Percentiles rank a stretch among this genome's conserved stretches.
Evolutionary conservation across 306 rosid genomes (phyloP).

Genomic region (Prinsepia uniflora): DNA sequence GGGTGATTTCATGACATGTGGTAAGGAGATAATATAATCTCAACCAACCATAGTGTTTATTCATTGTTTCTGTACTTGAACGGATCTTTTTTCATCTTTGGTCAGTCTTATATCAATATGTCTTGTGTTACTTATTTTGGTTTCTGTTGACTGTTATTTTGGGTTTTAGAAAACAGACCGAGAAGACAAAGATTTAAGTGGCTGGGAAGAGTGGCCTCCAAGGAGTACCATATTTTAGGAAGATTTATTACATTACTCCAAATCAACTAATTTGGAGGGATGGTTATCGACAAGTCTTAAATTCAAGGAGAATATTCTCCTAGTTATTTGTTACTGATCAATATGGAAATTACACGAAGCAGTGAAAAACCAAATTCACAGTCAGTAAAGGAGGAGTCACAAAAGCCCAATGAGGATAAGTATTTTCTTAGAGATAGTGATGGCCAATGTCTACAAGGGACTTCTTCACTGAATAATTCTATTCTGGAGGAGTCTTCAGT

Average conservation of each 20-base stretch:
- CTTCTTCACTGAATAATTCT: background rate
- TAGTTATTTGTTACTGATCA: background rate
- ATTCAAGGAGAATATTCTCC: background rate
- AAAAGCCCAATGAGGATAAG: conserved; percentile 8
- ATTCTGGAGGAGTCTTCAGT: background rate
- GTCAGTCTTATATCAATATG: too few relatives aligned
- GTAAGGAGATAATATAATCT: too few relatives aligned
- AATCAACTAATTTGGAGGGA: background rate
- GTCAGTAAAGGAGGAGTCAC: conserved; percentile 9
- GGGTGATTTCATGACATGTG: background rate
- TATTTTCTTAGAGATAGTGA: background rate
- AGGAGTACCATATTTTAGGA: background rate
- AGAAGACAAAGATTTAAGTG: background rate
- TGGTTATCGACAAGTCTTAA: background rate
- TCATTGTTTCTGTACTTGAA: too few relatives aligned
- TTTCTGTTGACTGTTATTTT: background rate
- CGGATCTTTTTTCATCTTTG: too few relatives aligned
- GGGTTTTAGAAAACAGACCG: background rate
- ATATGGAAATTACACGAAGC: conserved; percentile 11
- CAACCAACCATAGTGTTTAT: too few relatives aligned
- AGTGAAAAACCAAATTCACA: conserved; percentile 1
- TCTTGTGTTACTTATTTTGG: background rate
- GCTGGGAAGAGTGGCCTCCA: background rate
- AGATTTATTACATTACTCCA: background rate
- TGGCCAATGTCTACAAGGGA: background rate